Conservation (phyloP, 2,329 filamentous ascomycete species). For the Hypoxylon sp. region DNA sequence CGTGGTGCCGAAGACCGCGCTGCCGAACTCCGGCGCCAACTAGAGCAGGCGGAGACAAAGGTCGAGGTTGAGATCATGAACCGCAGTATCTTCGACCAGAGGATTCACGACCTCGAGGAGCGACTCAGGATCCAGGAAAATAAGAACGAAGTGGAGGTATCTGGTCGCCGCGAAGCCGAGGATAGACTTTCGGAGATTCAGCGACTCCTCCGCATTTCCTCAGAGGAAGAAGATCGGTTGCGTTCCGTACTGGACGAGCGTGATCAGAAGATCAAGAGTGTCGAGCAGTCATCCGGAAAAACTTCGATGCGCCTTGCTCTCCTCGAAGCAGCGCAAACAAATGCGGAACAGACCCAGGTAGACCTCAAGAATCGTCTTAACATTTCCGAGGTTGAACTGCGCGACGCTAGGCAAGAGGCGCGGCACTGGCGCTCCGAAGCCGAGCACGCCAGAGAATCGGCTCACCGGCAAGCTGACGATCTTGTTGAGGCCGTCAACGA, state of each 20-base stretch:
- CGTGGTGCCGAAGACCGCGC: conserved; percentile 61
- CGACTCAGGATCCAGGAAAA: conserved; percentile 70
- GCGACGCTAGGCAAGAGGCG: conserved; percentile 62
- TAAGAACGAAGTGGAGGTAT: conserved; percentile 69
- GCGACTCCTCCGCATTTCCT: conserved; percentile 70
- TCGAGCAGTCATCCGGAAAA: conserved; percentile 65
- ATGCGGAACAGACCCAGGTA: conserved; percentile 59
- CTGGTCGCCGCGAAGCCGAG: conserved; percentile 70
- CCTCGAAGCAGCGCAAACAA: conserved; percentile 72
- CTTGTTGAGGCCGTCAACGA: conserved; percentile 59
- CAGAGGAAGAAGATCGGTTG: conserved; percentile 76
- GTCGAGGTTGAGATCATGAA: conserved; percentile 69
- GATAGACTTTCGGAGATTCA: conserved; percentile 78
- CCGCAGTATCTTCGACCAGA: conserved; percentile 64
- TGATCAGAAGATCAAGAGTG: conserved; percentile 68
- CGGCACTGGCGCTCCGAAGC: conserved; percentile 69
- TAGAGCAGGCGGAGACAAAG: conserved; percentile 65
- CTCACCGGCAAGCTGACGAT: conserved; percentile 59
- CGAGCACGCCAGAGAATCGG: conserved; percentile 63
- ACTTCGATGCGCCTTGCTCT: conserved; percentile 68
- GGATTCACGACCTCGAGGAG: conserved; percentile 73
- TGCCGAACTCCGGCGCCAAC: conserved; percentile 61
- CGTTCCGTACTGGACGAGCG: conserved; percentile 72
- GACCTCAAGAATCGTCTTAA: conserved; percentile 66
- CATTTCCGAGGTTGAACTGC: conserved; percentile 62